phyloP scores from a whole-genome alignment of 495 filamentous ascomycete species.

The Penicillium waksmanii region DNA sequence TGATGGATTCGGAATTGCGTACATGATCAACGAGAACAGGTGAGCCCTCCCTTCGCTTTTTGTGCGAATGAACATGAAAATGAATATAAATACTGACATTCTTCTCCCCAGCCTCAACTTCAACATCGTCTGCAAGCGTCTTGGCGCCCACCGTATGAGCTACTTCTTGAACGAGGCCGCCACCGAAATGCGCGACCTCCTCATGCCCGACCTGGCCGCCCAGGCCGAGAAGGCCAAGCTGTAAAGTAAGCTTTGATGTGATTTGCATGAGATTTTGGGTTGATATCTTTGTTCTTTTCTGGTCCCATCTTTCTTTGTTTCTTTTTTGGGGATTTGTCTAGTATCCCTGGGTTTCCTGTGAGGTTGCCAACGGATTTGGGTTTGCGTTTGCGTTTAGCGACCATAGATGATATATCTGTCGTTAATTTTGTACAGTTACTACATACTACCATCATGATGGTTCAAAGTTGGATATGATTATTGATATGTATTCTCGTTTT shows the following conservation, averaged over 20 bases:
- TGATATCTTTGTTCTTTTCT: conserved; percentile 6
- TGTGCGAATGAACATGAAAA: not conserved
- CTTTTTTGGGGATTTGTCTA: not conserved
- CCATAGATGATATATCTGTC: conserved; percentile 6
- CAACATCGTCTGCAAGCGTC: conserved; percentile 94
- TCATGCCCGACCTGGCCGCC: conserved; percentile 78
- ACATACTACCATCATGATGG: not conserved
- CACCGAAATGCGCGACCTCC: conserved; percentile 82
- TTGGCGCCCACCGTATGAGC: conserved; percentile 91
- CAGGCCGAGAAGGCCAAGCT: conserved; percentile 83
- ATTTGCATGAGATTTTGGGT: conserved; percentile 10
- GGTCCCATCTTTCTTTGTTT: not conserved
- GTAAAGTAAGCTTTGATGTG: conserved; percentile 41
- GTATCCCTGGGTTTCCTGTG: too few relatives aligned
- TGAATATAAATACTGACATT: conserved; percentile 24
- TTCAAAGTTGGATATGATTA: not conserved
- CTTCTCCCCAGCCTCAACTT: conserved; percentile 75
- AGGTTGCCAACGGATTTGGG: not conserved
- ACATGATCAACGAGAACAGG: conserved; percentile 99
- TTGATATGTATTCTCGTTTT: too few relatives aligned
- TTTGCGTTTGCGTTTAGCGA: conserved; percentile 1
- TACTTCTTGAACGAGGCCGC: conserved; percentile 94
- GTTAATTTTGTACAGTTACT: conserved; percentile 5
- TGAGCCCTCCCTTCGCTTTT: conserved; percentile 21
- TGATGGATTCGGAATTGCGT: conserved; percentile 94